phyloP scores from a whole-genome alignment of 495 filamentous ascomycete genomes.

The Hamigera avellanea region DNA sequence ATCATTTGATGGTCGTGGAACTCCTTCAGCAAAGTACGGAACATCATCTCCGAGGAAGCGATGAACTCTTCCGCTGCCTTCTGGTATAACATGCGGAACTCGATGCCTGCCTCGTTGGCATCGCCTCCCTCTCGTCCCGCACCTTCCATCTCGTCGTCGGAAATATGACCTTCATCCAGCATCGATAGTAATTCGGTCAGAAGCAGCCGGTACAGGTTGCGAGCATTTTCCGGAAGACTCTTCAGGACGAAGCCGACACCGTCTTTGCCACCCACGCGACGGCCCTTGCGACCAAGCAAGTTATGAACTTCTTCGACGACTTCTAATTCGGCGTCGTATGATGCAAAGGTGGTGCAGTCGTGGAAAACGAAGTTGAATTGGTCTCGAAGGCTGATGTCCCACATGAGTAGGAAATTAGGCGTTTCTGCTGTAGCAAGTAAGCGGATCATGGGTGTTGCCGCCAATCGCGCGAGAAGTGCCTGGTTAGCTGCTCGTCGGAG shows the following conservation, averaged over 20 bases:
- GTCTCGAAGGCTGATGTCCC: slow-evolving; percentile 71
- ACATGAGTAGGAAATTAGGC: slow-evolving; percentile 75
- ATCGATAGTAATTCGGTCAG: slow-evolving; percentile 74
- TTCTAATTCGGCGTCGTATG: slow-evolving; percentile 59
- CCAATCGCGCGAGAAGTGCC: slow-evolving; percentile 61
- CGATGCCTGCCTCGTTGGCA: slow-evolving; percentile 48
- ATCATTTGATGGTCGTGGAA: slow-evolving; percentile 98
- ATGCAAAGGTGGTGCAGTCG: slow-evolving; percentile 80
- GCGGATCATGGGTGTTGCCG: slow-evolving; percentile 59
- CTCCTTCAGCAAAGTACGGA: slow-evolving; percentile 88
- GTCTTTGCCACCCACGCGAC: slow-evolving; percentile 75
- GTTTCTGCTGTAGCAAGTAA: slow-evolving; percentile 77
- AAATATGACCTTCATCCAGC: slow-evolving; percentile 37
- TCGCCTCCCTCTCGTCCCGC: background rate
- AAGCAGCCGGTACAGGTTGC: slow-evolving; percentile 70
- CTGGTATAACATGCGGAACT: slow-evolving; percentile 85
- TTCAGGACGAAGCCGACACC: slow-evolving; percentile 86
- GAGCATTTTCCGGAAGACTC: slow-evolving; percentile 83
- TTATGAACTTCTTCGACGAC: slow-evolving; percentile 81
- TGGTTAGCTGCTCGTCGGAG: slow-evolving; percentile 63
- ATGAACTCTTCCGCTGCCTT: slow-evolving; percentile 95
- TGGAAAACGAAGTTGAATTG: slow-evolving; percentile 83
- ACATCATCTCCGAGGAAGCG: slow-evolving; percentile 91
- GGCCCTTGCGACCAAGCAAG: slow-evolving; percentile 73
- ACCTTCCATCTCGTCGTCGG: slow-evolving; percentile 33